Conservation (phyloP, 2,329 filamentous ascomycete species). For the Hymenoscyphus salicellus region DNA sequence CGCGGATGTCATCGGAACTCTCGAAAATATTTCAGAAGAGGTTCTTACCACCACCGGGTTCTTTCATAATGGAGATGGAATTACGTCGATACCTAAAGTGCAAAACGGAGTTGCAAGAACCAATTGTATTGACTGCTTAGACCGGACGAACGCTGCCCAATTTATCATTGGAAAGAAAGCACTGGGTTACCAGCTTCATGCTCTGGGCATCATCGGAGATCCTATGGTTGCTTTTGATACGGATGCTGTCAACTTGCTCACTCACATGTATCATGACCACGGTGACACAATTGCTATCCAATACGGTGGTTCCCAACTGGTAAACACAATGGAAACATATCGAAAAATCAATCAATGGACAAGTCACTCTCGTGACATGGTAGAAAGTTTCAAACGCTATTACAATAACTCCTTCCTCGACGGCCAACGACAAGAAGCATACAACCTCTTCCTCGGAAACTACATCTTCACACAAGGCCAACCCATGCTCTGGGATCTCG, state of each 20-base stretch:
- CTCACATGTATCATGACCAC: slow-evolving; percentile 97
- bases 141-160: slow-evolving; percentile 94
- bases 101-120: slow-evolving; percentile 93
- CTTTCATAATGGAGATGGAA: slow-evolving; percentile 84
- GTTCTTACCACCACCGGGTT: slow-evolving; percentile 85
- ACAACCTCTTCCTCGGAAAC: slow-evolving; percentile 94
- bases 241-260: slow-evolving; percentile 93
- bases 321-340: slow-evolving; percentile 99
- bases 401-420: slow-evolving; percentile 99
- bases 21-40: slow-evolving; percentile 85
- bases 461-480: slow-evolving; percentile 85
- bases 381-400: slow-evolving; percentile 97
- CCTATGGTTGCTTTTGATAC: slow-evolving; percentile 87
- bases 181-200: slow-evolving; percentile 86
- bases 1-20: slow-evolving; percentile 87
- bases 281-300: slow-evolving; percentile 97
- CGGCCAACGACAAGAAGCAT: slow-evolving; percentile 95
- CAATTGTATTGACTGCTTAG: slow-evolving; percentile 96
- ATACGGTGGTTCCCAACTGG: slow-evolving; percentile 93
- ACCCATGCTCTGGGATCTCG: slow-evolving; percentile 94
- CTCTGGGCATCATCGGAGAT: slow-evolving; percentile 79
- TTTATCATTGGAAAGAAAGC: slow-evolving; percentile 97
- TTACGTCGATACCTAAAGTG: slow-evolving; percentile 61
- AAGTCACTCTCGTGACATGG: slow-evolving; percentile 95
- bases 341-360: slow-evolving; percentile 99